phyloP scores from a whole-genome alignment of 2,329 filamentous ascomycete species.

The Trichoderma sp. region DNA sequence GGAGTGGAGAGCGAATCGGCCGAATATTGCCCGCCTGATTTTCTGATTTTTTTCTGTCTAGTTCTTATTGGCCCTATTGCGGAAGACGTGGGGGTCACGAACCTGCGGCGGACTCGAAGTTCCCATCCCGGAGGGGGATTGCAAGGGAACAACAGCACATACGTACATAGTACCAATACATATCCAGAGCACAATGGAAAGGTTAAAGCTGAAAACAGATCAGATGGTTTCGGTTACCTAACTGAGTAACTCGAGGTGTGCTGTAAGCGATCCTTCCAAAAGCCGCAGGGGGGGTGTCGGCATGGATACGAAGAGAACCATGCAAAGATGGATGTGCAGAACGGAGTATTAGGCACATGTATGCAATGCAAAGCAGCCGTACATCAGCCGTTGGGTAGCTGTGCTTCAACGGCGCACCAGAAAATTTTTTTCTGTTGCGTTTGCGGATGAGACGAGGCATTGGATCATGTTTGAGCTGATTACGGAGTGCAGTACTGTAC shows the following conservation, averaged over 20 bases:
- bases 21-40: not conserved
- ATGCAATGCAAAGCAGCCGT: not conserved
- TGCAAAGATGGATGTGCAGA: not conserved
- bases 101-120: not conserved
- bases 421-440: not conserved
- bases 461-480: not conserved
- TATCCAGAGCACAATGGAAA: not conserved
- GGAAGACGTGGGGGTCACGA: constrained; percentile 3
- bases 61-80: not conserved
- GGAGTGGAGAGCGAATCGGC: not conserved
- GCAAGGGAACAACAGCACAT: too few species aligned
- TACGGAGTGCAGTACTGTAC: too few species aligned
- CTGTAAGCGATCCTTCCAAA: not conserved
- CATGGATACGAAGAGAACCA: not conserved
- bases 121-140: not conserved
- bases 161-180: too few species aligned
- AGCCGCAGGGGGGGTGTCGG: not conserved
- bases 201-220: not conserved
- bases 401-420: not conserved
- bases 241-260: not conserved
- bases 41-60: not conserved
- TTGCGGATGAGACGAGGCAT: not conserved
- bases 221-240: not conserved
- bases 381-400: constrained; percentile 14
- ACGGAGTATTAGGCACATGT: constrained; percentile 5